Base-by-base conservation (phyloP, 768 basidiomycete species). In the Termitomyces sp. region DNA sequence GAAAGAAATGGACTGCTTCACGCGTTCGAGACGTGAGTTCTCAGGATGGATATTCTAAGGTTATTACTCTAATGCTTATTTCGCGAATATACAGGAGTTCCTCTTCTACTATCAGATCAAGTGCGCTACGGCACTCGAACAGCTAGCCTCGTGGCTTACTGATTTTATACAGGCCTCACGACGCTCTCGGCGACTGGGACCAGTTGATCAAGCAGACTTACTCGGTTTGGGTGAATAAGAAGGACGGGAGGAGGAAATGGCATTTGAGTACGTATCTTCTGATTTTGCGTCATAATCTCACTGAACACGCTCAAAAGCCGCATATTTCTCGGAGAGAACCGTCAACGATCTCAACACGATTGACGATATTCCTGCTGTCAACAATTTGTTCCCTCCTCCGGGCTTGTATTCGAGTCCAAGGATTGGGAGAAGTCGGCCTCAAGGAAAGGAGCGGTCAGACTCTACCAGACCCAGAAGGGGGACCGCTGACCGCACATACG, bases 191-290 rank as follows among this genome's bases (percentile, higher is more conserved):
- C 32, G 55, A 57, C 15, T 87, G 86, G 86, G 85, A 89, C 68
- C 84, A 84, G 9, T 78, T 91, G 49, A 87, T 92, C 59, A 92
- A 92, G 72, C 91, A 92, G 72, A 92, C 91, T 0, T 93, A 92
- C 69, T 92, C 90, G 0, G 91, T 89, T 35, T 90, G 85, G 85
- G 84, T 89, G 35, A 79, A 84, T 58, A 85, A 85, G 6, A 81
- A 81, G 39, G 83, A 82, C 65, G 87, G 89, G 44, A 78, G 77
- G 59, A 81, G 87, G 53, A 93, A 93, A 75, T 92, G 90, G 91
- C 91, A 92, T 72, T 76, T 93, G 46, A 92, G 91, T 92, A 70
- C 73, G 85, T 76, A 53, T 60, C 60, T 39, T 57, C 18, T 51
- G n/a, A 39, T 42, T 44, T 58, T 56, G 24, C 38, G 13, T 56